phyloP scores from a whole-genome alignment of 495 filamentous ascomycete species.

The Haplographium delicatum region DNA sequence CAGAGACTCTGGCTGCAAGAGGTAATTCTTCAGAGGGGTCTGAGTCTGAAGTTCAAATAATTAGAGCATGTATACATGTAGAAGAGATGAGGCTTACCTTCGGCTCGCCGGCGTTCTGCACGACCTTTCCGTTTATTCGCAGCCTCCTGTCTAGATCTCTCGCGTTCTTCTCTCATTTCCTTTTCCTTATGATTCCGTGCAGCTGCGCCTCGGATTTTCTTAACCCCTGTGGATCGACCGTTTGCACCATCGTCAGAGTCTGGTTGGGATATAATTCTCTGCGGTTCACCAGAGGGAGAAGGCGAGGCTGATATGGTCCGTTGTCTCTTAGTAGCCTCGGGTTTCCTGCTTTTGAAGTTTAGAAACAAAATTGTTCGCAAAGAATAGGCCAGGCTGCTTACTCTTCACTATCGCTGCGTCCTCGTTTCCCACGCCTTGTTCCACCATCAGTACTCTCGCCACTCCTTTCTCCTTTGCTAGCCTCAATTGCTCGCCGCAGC shows the following conservation, averaged over 20 bases:
- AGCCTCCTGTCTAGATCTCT: constrained; percentile 63
- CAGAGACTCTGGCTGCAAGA: constrained; percentile 36
- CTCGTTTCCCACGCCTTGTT: constrained; percentile 68
- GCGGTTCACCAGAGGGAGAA: constrained; percentile 46
- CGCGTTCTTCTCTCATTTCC: constrained; percentile 67
- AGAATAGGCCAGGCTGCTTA: constrained; percentile 38
- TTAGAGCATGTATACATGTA: constrained; percentile 19
- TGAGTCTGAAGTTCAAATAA: constrained; percentile 45
- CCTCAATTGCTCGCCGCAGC: constrained; percentile 83
- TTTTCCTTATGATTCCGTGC: constrained; percentile 68
- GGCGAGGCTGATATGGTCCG: constrained; percentile 71
- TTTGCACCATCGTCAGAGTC: constrained; percentile 69
- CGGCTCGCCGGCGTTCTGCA: constrained; percentile 64
- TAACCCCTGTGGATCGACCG: constrained; percentile 37
- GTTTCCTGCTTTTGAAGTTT: constrained; percentile 34
- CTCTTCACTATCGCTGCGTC: constrained; percentile 90
- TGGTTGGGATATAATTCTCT: constrained; percentile 41
- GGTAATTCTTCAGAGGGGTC: constrained; percentile 56
- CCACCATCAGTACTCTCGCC: constrained; percentile 43
- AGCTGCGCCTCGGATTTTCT: constrained; percentile 59
- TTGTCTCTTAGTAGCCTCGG: constrained; percentile 55
- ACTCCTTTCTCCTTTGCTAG: constrained; percentile 70
- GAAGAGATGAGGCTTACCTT: constrained; percentile 52
- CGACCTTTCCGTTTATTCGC: constrained; percentile 69
- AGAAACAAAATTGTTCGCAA: neutral